These are phyloP conservation scores for Recurvomyces mirabilis DNA, from an alignment of 495 filamentous ascomycete genomes.

Conservation along the genomic window DNA sequence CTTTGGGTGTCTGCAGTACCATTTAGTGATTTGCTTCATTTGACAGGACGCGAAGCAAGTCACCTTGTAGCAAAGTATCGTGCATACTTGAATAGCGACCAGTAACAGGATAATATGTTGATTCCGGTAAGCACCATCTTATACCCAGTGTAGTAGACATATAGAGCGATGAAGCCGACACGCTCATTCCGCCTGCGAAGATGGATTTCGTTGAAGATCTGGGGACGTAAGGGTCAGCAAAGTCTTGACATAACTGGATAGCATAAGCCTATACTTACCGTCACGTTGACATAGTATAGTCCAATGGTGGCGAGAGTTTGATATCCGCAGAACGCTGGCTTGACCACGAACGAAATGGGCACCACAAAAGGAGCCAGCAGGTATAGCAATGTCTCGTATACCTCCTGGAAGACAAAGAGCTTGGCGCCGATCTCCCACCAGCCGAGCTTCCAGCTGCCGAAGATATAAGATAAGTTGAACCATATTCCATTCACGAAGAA, in stretches of 20 bases:
- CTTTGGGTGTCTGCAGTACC: constrained; percentile 30
- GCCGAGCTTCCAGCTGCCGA: constrained; percentile 38
- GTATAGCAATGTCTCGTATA: constrained; percentile 40
- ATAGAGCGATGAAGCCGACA: constrained; percentile 18
- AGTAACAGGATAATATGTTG: constrained; percentile 37
- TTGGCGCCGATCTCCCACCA: constrained; percentile 41
- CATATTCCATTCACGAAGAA: constrained; percentile 41
- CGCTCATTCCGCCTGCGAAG: constrained; percentile 34
- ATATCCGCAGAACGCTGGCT: constrained; percentile 28
- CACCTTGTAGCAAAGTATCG: constrained; percentile 31
- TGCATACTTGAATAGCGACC: constrained; percentile 35
- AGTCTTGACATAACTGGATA: background rate
- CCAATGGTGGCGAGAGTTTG: constrained; percentile 28
- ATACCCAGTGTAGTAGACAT: constrained; percentile 34
- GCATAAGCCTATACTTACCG: background rate
- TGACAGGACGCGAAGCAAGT: background rate
- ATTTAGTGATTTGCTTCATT: background rate
- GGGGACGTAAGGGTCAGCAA: constrained; percentile 1
- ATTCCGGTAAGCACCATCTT: constrained; percentile 33
- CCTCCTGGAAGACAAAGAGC: constrained; percentile 26
- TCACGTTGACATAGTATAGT: constrained; percentile 33
- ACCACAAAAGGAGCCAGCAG: constrained; percentile 38
- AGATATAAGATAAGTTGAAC: constrained; percentile 38
- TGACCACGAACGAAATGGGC: constrained; percentile 36
- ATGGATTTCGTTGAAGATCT: constrained; percentile 38